Base-by-base conservation (phyloP, 2,329 filamentous ascomycete genomes). In the Neonectria punicea region DNA sequence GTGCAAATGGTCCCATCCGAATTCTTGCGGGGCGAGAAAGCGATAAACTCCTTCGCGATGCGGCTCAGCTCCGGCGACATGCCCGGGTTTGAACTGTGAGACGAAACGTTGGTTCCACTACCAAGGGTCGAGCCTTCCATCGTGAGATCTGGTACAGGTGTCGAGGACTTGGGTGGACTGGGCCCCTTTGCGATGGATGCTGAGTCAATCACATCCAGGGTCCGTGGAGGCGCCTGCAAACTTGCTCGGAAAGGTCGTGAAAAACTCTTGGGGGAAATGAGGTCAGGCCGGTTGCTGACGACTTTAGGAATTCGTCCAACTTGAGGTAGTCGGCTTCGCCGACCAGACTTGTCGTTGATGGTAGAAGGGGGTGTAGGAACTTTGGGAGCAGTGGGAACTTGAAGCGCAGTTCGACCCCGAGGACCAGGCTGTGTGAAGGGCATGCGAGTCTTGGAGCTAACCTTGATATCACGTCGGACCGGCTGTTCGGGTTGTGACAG, bases 291-390 rank as follows among this genome's bases (percentile, higher is more conserved):
- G 51, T 86, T 89, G 50, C 89, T 93, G 32, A 95, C 84, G 4
- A 97, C 93, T 72, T 89, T 90, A 9, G 94, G 94, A 56, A 97
- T 97, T 16, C 94, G 89, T 9, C 94, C 94, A 51, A 97, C 90
- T 70, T 95, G 93, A 30, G 90, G 89, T 18, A 97, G 82, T 61
- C 94, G 87, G 74, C 89, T 92, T 7, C 75, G 77, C 30, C 74
- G 70, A 11, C 66, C 69, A 28, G 65, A 55, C 39, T 18, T 63
- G 18, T 55, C 51, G n/a, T 60, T 28, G 43, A 50, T 67, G 28
- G 56, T 22, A 32, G 49, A 41, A 6, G 58, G 53, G 34, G 61
- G 51, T 39, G 28, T 49, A 16, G 36, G 39, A 41, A 36, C 58
- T 20, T 56, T 61, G 13, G 54, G 47, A 46, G 43, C 55, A 25